Percentiles rank a stretch among this genome's conserved stretches.
Conservation (phyloP, 306 rosid genomes). For the Castanea sativa region DNA sequence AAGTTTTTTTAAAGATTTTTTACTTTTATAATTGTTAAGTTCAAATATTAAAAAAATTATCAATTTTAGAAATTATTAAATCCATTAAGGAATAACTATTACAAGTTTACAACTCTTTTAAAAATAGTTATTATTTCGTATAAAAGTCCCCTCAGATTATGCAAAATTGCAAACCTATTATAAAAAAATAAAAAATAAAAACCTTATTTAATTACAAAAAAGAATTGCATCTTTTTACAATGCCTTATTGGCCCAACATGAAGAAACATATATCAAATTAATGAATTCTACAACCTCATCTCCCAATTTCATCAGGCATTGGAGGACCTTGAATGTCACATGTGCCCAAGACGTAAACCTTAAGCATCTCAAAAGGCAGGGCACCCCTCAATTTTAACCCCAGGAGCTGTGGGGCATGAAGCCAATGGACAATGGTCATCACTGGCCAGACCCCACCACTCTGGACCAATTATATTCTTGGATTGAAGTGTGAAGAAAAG, state of each 20-base stretch:
- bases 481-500: conserved; percentile 56
- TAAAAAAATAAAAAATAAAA: not conserved
- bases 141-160: too few relatives aligned
- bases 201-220: not conserved
- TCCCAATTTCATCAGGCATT: not conserved
- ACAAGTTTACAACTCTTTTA: too few relatives aligned
- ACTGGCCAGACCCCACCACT: conserved; percentile 61
- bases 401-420: conserved; percentile 65
- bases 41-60: too few relatives aligned
- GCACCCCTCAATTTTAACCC: conserved; percentile 47
- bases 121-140: too few relatives aligned
- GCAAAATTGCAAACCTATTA: too few relatives aligned
- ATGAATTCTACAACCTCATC: not conserved
- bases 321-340: too few relatives aligned
- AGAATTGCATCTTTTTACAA: too few relatives aligned
- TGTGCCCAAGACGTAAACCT: too few relatives aligned
- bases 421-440: conserved; percentile 66
- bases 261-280: not conserved
- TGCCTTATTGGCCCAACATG: not conserved
- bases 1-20: too few relatives aligned
- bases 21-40: too few relatives aligned
- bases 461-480: conserved; percentile 32
- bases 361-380: conserved; percentile 28
- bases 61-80: too few relatives aligned
- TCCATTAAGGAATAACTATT: too few relatives aligned